Evolutionary conservation across 2,329 filamentous ascomycete genomes (phyloP).

Genomic region (Alternaria hordeiaustralica): DNA sequence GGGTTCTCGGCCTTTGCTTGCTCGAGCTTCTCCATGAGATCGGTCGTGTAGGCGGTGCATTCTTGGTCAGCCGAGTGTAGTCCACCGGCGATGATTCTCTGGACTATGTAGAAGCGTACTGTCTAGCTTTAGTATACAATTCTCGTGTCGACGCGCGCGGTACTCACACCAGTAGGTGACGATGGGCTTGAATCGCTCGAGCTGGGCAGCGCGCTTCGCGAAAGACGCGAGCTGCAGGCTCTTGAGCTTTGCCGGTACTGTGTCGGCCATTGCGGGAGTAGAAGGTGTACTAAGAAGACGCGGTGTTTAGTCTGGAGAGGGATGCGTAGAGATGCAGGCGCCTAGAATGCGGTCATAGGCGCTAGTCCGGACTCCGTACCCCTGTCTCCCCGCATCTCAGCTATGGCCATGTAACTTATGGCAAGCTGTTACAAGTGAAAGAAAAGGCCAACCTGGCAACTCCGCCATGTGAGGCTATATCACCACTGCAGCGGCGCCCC

Average conservation of each 20-base stretch:
- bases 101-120: constrained; percentile 72
- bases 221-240: constrained; percentile 84
- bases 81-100: constrained; percentile 82
- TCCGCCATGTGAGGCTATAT: constrained; percentile 21
- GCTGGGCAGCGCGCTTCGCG: constrained; percentile 80
- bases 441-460: constrained; percentile 22
- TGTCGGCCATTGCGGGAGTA: constrained; percentile 67
- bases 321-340: not conserved
- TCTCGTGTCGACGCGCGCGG: not conserved
- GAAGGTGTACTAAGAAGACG: not conserved
- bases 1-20: constrained; percentile 75
- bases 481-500: constrained; percentile 9
- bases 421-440: constrained; percentile 9
- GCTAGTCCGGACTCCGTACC: constrained; percentile 2
- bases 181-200: constrained; percentile 83
- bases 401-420: constrained; percentile 10
- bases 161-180: constrained; percentile 92
- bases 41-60: constrained; percentile 78
- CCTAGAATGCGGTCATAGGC: constrained; percentile 14
- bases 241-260: constrained; percentile 75
- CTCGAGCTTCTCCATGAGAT: constrained; percentile 91
- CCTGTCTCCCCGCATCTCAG: constrained; percentile 18
- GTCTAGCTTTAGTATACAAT: constrained; percentile 18
- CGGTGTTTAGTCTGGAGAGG: not conserved
- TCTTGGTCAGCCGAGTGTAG: constrained; percentile 82